A percentile compares a stretch with the other conserved stretches of the same genome.
Evolutionary conservation across 2,329 filamentous ascomycete genomes (phyloP).

Genomic region (Volutella citrinella): DNA sequence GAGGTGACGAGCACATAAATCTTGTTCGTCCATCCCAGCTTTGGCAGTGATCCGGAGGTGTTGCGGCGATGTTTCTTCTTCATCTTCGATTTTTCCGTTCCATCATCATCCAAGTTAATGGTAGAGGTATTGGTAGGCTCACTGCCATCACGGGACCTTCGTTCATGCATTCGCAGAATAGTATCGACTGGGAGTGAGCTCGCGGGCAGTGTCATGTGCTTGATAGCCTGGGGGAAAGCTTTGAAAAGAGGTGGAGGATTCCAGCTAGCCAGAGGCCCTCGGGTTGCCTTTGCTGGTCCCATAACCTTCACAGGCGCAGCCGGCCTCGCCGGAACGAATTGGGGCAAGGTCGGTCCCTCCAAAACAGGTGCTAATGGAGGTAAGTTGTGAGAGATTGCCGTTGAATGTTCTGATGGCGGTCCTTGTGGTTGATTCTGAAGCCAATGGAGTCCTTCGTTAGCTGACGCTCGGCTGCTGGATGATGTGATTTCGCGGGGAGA

Average conservation of each 20-base stretch:
- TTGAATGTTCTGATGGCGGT: too few relatives aligned
- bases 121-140: too few relatives aligned
- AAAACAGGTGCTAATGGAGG: too few relatives aligned
- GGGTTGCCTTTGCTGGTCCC: slow-evolving; percentile 17
- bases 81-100: slow-evolving; percentile 31
- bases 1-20: slow-evolving; percentile 69
- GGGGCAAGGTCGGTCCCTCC: too few relatives aligned
- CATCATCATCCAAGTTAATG: slow-evolving; percentile 9
- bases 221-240: slow-evolving; percentile 80
- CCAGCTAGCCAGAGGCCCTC: slow-evolving; percentile 48
- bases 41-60: slow-evolving; percentile 37
- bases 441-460: slow-evolving; percentile 45
- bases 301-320: slow-evolving; percentile 11
- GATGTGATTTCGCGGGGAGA: slow-evolving; percentile 29
- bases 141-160: too few relatives aligned
- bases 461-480: slow-evolving; percentile 42
- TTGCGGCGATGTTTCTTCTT: slow-evolving; percentile 49
- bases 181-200: slow-evolving; percentile 66
- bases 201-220: slow-evolving; percentile 67
- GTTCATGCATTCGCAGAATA: slow-evolving; percentile 60
- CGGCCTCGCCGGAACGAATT: too few relatives aligned
- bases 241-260: slow-evolving; percentile 78
- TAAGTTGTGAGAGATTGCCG: slow-evolving; percentile 35
- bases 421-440: slow-evolving; percentile 36
- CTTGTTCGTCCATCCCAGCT: slow-evolving; percentile 66